These are phyloP conservation scores for Wallacemonas rigidus DNA, from an alignment of 208 protist genomes.

Conservation along the genomic window DNA sequence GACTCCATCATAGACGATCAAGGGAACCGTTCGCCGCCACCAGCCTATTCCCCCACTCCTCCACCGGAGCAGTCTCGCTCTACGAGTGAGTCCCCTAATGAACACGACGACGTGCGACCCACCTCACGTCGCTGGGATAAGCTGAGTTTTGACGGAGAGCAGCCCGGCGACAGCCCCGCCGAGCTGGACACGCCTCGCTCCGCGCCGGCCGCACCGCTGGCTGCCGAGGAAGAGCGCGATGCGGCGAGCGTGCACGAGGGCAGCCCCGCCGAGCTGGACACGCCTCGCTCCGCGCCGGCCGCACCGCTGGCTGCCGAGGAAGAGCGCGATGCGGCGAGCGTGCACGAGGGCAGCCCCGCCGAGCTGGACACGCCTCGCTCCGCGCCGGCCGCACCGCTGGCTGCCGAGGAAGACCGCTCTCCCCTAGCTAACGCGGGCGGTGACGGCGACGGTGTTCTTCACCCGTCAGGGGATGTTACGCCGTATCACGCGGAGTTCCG, in stretches of 20 bases:
- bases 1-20: not conserved
- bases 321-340: constrained; percentile 1
- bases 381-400: not conserved
- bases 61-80: not conserved
- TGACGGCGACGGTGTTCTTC: not conserved
- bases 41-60: constrained; percentile 3
- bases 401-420: not conserved
- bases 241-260: not conserved
- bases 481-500: not conserved
- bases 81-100: not conserved
- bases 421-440: not conserved
- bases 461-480: not conserved
- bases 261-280: constrained; percentile 2
- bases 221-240: not conserved
- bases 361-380: constrained; percentile 17
- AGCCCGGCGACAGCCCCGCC: not conserved
- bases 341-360: constrained; percentile 2
- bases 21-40: not conserved
- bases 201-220: not conserved
- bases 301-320: constrained; percentile 6
- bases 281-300: not conserved
- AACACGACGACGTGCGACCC: not conserved
- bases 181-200: constrained; percentile 5
- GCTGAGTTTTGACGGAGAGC: constrained; percentile 5
- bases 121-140: not conserved